Evolutionary conservation across 306 rosid species (phyloP), one percentile per base, ranked within the genome.

Genomic region (Quercus cerris): DNA sequence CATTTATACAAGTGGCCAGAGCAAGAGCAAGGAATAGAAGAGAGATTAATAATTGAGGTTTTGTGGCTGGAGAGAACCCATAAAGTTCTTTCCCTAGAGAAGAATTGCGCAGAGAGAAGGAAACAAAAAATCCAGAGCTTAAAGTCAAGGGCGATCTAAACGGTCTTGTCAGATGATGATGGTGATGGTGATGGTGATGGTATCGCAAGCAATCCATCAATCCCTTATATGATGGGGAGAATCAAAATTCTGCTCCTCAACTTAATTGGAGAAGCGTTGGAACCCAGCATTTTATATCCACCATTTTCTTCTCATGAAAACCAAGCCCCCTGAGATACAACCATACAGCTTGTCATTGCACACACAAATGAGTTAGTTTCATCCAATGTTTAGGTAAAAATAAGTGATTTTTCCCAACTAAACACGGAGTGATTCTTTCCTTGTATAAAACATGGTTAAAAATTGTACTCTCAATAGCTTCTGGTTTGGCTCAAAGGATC

Each of bases 401-500:
- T 72, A 54, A 77, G 58, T 73, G 57, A 84, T 70, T 69, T 72
- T 82, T 88, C 69, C 75, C 80, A 81, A 85, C 73, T 64, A 85
- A 79, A 67, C 30, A 68, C 77, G 54, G 75, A 78, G 78, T 73
- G 86, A 68, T 86, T 86, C 89, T 81, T 85, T 85, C 83, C 81
- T 81, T 85, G 79, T 66, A 77, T 63, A 86, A 78, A 87, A 69
- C 79, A 89, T 80, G 85, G 94, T 85, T 84, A 82, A 80, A 85
- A 77, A 52, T 74, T 82, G 89, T 88, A 86, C 90, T 87, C 85
- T 89, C 91, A 93, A 89, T 33, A 96, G 94, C 99, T 93, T 88
- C 97, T 90, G 88, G 98, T 91, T 81, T 82, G 76, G 88, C 59
- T 90, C 93, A 93, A 62, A 8, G 98, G 98, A 76, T 95, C 99